These are phyloP conservation scores for Hygrocybe punicea DNA, from an alignment of 768 basidiomycete species.

Conservation along the genomic window DNA sequence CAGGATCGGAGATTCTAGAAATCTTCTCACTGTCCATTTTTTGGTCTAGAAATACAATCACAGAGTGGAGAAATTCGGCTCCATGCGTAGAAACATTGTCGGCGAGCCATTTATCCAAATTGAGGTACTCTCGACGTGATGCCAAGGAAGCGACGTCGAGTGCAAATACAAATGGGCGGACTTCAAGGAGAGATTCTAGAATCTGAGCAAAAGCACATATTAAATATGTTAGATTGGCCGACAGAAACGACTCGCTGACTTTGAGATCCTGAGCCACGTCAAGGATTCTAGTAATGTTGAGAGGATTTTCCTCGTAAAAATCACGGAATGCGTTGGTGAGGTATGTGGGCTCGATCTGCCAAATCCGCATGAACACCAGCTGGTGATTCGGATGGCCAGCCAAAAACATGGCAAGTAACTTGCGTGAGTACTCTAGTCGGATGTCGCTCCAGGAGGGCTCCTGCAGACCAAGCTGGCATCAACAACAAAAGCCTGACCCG, in stretches of 20 bases:
- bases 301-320: conserved; percentile 86
- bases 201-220: conserved; percentile 55
- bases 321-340: conserved; percentile 86
- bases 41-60: conserved; percentile 84
- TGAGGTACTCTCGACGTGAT: conserved; percentile 87
- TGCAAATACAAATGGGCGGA: conserved; percentile 83
- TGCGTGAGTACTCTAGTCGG: conserved; percentile 81
- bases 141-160: conserved; percentile 94
- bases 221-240: too few species aligned
- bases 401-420: conserved; percentile 84
- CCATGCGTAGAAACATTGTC: conserved; percentile 83
- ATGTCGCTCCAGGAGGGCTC: conserved; percentile 86
- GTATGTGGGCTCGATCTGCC: conserved; percentile 85
- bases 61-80: conserved; percentile 79
- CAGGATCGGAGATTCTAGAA: conserved; percentile 71
- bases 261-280: conserved; percentile 96
- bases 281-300: conserved; percentile 91
- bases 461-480: conserved; percentile 35
- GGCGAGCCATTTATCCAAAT: conserved; percentile 94
- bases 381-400: conserved; percentile 93
- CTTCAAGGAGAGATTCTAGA: conserved; percentile 86
- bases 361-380: conserved; percentile 94
- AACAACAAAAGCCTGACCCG: conserved; percentile 13
- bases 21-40: conserved; percentile 91
- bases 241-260: too few species aligned